These are phyloP conservation scores for Penicilliopsis zonata DNA, from an alignment of 495 filamentous ascomycete species.

Conservation along the genomic window DNA sequence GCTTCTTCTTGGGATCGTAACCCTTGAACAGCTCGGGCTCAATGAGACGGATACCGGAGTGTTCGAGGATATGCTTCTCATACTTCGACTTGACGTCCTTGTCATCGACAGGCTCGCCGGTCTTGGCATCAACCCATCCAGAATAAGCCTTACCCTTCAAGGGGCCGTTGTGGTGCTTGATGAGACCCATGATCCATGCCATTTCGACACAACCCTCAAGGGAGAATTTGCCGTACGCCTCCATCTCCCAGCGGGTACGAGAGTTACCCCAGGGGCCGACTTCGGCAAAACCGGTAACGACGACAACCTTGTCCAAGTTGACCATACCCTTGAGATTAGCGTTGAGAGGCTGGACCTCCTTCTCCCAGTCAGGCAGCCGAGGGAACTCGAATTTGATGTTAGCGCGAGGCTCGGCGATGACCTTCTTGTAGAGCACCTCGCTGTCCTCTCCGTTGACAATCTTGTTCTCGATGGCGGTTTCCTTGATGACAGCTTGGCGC, in stretches of 20 bases:
- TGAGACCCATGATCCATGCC: slow-evolving; percentile 99
- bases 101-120: slow-evolving; percentile 90
- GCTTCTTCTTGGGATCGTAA: slow-evolving; percentile 97
- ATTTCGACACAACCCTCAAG: slow-evolving; percentile 97
- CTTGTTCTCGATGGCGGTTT: slow-evolving; percentile 95
- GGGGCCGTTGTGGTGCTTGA: slow-evolving; percentile 97
- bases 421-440: slow-evolving; percentile 88
- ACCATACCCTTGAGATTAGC: slow-evolving; percentile 90
- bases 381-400: slow-evolving; percentile 98
- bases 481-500: slow-evolving; percentile 84
- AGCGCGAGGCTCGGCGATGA: slow-evolving; percentile 81
- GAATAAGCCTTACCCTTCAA: slow-evolving; percentile 95
- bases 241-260: slow-evolving; percentile 98
- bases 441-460: slow-evolving; percentile 89
- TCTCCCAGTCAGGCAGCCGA: slow-evolving; percentile 76
- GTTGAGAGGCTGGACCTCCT: slow-evolving; percentile 80
- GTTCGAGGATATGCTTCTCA: slow-evolving; percentile 90
- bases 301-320: slow-evolving; percentile 92
- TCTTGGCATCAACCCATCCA: slow-evolving; percentile 93
- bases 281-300: slow-evolving; percentile 93
- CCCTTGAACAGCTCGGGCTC: slow-evolving; percentile 95
- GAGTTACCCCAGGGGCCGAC: slow-evolving; percentile 98
- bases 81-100: slow-evolving; percentile 96
- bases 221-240: slow-evolving; percentile 91
- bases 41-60: slow-evolving; percentile 94